These are phyloP conservation scores for Filobasidium floriforme DNA, from an alignment of 768 basidiomycete genomes.

Conservation along the genomic window DNA sequence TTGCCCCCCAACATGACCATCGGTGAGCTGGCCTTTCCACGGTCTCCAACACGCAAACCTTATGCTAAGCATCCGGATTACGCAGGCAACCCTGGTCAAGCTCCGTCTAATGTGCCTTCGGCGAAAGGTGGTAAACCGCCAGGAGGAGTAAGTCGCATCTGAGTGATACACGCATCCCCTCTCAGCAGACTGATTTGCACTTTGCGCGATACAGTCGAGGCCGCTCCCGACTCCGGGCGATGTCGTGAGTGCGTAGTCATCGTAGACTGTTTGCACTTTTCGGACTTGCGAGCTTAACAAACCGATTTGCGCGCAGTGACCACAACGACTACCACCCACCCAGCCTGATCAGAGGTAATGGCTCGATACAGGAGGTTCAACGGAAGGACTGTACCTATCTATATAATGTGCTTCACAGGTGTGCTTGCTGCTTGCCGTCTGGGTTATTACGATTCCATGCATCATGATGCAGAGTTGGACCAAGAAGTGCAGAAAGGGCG, in stretches of 20 bases:
- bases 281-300: not conserved
- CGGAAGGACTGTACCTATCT: not conserved
- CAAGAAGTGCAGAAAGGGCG: no score
- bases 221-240: constrained; percentile 17
- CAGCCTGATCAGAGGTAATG: not conserved
- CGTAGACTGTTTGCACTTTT: not conserved
- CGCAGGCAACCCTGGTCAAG: constrained; percentile 8
- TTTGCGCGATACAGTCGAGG: not conserved
- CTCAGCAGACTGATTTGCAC: not conserved
- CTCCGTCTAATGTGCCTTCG: not conserved
- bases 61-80: not conserved
- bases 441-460: no score
- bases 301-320: constrained; percentile 1
- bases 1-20: constrained; percentile 20
- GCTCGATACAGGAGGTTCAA: not conserved
- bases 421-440: not conserved
- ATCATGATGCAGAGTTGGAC: no score
- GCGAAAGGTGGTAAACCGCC: constrained; percentile 5
- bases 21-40: constrained; percentile 2
- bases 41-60: not conserved
- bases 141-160: constrained; percentile 1
- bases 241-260: not conserved
- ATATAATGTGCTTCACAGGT: not conserved
- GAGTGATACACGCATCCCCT: not conserved
- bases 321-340: constrained; percentile 3